A percentile compares a stretch with the other conserved stretches of the same genome.
Conservation (phyloP, 306 rosid species). For the Rosa persica region DNA sequence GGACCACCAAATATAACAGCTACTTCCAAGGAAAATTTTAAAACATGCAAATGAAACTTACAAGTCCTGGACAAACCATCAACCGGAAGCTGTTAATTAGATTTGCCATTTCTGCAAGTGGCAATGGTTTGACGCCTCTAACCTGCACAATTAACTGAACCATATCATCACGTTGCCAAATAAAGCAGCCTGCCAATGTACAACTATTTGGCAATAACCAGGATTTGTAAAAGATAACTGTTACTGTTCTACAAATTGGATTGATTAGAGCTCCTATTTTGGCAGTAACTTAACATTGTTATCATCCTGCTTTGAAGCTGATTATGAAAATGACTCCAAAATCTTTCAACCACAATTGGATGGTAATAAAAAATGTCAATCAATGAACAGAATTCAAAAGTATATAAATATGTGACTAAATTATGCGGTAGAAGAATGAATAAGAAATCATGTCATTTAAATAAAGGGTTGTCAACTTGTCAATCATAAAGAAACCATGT, state of each 20-base stretch:
- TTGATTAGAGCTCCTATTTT: background rate
- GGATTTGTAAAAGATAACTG: background rate
- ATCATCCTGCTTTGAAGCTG: background rate
- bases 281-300: background rate
- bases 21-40: constrained; percentile 14
- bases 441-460: background rate
- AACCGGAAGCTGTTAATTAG: constrained; percentile 64
- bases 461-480: constrained; percentile 1
- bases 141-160: constrained; percentile 60
- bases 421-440: background rate
- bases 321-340: background rate
- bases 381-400: background rate
- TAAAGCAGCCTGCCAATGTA: constrained; percentile 8
- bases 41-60: constrained; percentile 36
- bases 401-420: background rate
- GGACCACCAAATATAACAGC: constrained; percentile 22
- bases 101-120: constrained; percentile 79
- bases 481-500: background rate
- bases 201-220: background rate
- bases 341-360: background rate
- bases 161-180: constrained; percentile 26
- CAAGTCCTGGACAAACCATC: constrained; percentile 88
- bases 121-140: constrained; percentile 94
- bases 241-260: background rate
- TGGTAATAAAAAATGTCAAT: background rate